Evolutionary conservation across 495 filamentous ascomycete genomes (phyloP).

Genomic region (Geoglossum glabrum): DNA sequence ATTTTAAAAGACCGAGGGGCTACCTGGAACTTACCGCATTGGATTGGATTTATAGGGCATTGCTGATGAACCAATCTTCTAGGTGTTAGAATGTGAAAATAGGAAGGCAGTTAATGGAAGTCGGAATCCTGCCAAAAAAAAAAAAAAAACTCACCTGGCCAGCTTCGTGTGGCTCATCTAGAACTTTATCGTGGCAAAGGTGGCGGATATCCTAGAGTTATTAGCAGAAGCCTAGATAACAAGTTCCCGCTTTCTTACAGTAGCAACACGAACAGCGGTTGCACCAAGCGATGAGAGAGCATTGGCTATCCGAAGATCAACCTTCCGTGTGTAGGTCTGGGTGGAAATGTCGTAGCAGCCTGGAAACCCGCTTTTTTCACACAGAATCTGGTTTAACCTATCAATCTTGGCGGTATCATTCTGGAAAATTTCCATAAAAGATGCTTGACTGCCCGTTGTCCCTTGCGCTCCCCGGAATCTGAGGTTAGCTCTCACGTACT

Average conservation of each 20-base stretch:
- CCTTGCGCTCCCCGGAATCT: slow-evolving; percentile 73
- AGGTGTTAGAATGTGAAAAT: too few species aligned
- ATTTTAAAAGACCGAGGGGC: background rate
- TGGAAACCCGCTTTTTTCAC: slow-evolving; percentile 66
- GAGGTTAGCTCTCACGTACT: slow-evolving; percentile 50
- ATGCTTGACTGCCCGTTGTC: slow-evolving; percentile 60
- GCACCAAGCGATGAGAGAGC: slow-evolving; percentile 53
- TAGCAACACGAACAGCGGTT: background rate
- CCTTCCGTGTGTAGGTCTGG: slow-evolving; percentile 69
- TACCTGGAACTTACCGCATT: slow-evolving; percentile 33
- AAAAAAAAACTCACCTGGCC: slow-evolving; percentile 21
- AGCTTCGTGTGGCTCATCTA: slow-evolving; percentile 86
- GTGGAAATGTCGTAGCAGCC: slow-evolving; percentile 52
- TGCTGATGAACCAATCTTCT: slow-evolving; percentile 31
- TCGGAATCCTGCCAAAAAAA: too few species aligned
- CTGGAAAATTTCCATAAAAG: slow-evolving; percentile 66
- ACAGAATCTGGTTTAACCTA: slow-evolving; percentile 49
- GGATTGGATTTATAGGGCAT: slow-evolving; percentile 83
- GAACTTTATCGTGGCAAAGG: slow-evolving; percentile 57
- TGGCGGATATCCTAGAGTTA: slow-evolving; percentile 45
- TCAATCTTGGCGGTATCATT: slow-evolving; percentile 65
- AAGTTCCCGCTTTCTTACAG: too few species aligned
- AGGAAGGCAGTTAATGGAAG: too few species aligned
- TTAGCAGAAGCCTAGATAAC: too few species aligned
- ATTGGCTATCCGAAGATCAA: slow-evolving; percentile 64